Percentiles rank a stretch among this genome's conserved stretches.
Conservation (phyloP, 2,329 filamentous ascomycete species). For the Phyllachora maydis region DNA sequence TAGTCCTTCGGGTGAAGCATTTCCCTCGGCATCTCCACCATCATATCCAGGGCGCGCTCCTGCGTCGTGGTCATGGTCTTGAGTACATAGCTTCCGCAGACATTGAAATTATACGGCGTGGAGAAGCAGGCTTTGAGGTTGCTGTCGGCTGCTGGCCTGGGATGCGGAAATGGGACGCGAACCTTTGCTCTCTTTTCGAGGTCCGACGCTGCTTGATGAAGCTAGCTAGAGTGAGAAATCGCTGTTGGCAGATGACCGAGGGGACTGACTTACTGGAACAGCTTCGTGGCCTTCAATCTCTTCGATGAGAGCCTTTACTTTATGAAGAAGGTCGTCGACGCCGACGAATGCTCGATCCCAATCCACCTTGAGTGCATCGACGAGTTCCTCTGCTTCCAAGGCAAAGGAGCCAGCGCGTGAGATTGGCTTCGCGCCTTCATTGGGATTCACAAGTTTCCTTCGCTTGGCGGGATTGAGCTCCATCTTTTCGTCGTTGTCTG, state of each 20-base stretch:
- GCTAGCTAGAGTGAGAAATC: conserved; percentile 17
- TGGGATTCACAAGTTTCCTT: conserved; percentile 11
- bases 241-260: conserved; percentile 1
- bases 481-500: conserved; percentile 6
- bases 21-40: conserved; percentile 61
- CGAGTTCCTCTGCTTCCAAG: conserved; percentile 36
- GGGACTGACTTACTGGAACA: conserved; percentile 20
- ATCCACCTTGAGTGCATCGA: conserved; percentile 31
- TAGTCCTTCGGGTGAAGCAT: conserved; percentile 93
- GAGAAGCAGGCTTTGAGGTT: conserved; percentile 68
- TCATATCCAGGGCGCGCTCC: conserved; percentile 52
- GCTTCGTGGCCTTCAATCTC: conserved; percentile 25
- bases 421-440: conserved; percentile 7
- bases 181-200: conserved; percentile 49
- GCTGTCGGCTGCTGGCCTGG: conserved; percentile 51
- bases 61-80: conserved; percentile 52
- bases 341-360: conserved; percentile 24
- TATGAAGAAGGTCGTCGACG: conserved; percentile 26
- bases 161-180: conserved; percentile 68
- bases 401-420: conserved; percentile 23
- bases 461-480: conserved; percentile 12
- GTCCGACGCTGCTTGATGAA: conserved; percentile 44
- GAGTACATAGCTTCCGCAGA: conserved; percentile 71
- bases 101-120: conserved; percentile 60
- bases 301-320: conserved; percentile 31